A percentile compares a stretch with the other conserved stretches of the same genome.
Conservation (phyloP, 2,329 filamentous ascomycete species). For the Corniculantispora saksenae region DNA sequence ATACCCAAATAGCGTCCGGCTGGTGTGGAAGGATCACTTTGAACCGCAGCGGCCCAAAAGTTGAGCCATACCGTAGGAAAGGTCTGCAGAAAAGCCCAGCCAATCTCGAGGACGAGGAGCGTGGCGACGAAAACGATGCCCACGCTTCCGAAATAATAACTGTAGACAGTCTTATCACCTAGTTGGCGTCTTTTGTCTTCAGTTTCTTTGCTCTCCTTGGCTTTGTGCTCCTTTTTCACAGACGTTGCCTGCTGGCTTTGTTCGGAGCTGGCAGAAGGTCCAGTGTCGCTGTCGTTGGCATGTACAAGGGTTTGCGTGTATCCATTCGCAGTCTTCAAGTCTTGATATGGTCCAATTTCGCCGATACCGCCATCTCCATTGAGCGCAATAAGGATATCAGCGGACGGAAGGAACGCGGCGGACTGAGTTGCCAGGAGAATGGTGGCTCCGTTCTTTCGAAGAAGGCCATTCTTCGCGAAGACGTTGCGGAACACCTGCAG, state of each 20-base stretch:
- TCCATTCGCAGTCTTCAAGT: conserved; percentile 13
- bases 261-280: background rate
- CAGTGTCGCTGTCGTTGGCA: background rate
- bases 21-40: background rate
- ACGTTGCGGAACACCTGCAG: conserved; percentile 32
- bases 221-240: conserved; percentile 26
- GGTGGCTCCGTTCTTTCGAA: conserved; percentile 34
- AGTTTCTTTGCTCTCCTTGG: conserved; percentile 20
- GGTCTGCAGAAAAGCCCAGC: conserved; percentile 31
- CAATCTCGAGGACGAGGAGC: conserved; percentile 27
- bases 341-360: conserved; percentile 36
- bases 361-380: conserved; percentile 21
- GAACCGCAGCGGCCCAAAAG: conserved; percentile 31
- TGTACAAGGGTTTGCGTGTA: background rate
- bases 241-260: background rate
- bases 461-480: conserved; percentile 30
- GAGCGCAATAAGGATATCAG: conserved; percentile 28
- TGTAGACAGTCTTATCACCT: conserved; percentile 31
- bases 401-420: conserved; percentile 31
- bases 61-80: conserved; percentile 36
- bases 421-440: conserved; percentile 40
- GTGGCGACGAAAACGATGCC: conserved; percentile 24
- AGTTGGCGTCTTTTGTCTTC: conserved; percentile 30
- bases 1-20: conserved; percentile 29
- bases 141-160: conserved; percentile 33